Percentiles rank a stretch among this genome's conserved stretches.
phyloP scores from a whole-genome alignment of 2,329 filamentous ascomycete species.

The Colletotrichum truncatum region DNA sequence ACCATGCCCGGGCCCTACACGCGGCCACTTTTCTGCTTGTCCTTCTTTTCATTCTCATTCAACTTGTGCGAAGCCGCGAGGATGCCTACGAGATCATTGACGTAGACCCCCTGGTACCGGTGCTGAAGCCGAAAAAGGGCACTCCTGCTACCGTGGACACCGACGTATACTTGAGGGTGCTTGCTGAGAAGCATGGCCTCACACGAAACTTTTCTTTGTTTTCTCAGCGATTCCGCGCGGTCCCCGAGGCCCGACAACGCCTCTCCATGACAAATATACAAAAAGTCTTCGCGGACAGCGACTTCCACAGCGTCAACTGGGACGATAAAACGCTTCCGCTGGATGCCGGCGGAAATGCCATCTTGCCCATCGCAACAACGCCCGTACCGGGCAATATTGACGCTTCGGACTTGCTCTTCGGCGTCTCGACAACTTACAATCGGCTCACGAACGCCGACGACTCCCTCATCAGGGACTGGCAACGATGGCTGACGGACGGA shows the following conservation, averaged over 20 bases:
- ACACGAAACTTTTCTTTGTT: constrained; percentile 15
- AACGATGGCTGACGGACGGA: constrained; percentile 55
- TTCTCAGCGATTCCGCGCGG: constrained; percentile 4
- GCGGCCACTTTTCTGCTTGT: constrained; percentile 23
- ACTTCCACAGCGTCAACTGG: constrained; percentile 12
- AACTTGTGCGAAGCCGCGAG: constrained; percentile 10
- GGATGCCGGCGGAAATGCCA: background rate
- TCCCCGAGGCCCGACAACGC: background rate
- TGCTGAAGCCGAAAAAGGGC: constrained; percentile 1
- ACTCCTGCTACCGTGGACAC: background rate
- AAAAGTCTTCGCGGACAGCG: background rate
- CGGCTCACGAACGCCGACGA: constrained; percentile 48
- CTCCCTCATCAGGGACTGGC: constrained; percentile 52
- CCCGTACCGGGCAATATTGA: constrained; percentile 43
- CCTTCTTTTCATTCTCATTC: constrained; percentile 19
- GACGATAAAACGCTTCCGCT: background rate
- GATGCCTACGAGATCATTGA: constrained; percentile 21
- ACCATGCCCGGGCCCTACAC: constrained; percentile 25
- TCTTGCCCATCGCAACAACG: constrained; percentile 43
- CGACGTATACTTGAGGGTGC: background rate
- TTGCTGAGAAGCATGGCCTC: constrained; percentile 20
- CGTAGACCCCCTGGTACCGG: constrained; percentile 13
- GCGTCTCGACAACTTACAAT: constrained; percentile 48
- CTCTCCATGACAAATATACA: constrained; percentile 5
- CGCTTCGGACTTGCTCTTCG: constrained; percentile 45